phyloP scores from a whole-genome alignment of 768 basidiomycete genomes.

The Crassisporium funariophilum region DNA sequence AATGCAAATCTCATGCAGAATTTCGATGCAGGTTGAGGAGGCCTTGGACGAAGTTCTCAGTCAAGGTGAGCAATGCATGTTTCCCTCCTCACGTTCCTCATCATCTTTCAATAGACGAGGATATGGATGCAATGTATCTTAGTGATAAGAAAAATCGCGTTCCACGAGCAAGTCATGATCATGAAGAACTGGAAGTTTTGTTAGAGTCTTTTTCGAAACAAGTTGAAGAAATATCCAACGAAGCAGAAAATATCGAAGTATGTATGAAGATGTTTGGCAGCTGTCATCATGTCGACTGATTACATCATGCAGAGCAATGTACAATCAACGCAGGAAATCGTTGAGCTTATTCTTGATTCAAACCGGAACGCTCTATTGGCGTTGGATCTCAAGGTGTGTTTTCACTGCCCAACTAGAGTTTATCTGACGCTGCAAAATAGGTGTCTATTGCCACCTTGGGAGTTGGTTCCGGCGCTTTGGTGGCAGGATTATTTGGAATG shows the following conservation, averaged over 20 bases:
- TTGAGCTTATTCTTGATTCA: slow-evolving; percentile 93
- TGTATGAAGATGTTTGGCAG: slow-evolving; percentile 14
- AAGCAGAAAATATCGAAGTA: slow-evolving; percentile 86
- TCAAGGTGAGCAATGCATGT: slow-evolving; percentile 57
- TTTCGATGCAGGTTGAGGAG: slow-evolving; percentile 68
- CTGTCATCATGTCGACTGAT: slow-evolving; percentile 3
- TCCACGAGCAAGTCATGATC: slow-evolving; percentile 70
- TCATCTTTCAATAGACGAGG: slow-evolving; percentile 68
- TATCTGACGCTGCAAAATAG: slow-evolving; percentile 37
- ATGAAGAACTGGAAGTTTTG: slow-evolving; percentile 90
- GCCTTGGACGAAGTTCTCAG: slow-evolving; percentile 90
- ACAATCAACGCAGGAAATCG: slow-evolving; percentile 97
- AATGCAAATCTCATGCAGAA: slow-evolving; percentile 3
- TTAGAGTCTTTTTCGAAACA: slow-evolving; percentile 96
- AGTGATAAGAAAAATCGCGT: slow-evolving; percentile 74
- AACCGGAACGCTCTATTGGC: slow-evolving; percentile 92
- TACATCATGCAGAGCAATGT: slow-evolving; percentile 69
- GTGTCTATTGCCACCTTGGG: slow-evolving; percentile 96
- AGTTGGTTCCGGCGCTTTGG: slow-evolving; percentile 84
- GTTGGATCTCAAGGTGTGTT: slow-evolving; percentile 79
- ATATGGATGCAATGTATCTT: slow-evolving; percentile 93
- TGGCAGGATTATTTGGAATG: slow-evolving; percentile 96
- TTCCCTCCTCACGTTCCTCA: slow-evolving; percentile 4
- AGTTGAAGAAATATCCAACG: slow-evolving; percentile 94
- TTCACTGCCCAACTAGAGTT: neutral